Percentiles rank a stretch among this genome's conserved stretches.
These are phyloP conservation scores for Strigomonas culicis DNA, from an alignment of 208 protist species.

Conservation along the genomic window DNA sequence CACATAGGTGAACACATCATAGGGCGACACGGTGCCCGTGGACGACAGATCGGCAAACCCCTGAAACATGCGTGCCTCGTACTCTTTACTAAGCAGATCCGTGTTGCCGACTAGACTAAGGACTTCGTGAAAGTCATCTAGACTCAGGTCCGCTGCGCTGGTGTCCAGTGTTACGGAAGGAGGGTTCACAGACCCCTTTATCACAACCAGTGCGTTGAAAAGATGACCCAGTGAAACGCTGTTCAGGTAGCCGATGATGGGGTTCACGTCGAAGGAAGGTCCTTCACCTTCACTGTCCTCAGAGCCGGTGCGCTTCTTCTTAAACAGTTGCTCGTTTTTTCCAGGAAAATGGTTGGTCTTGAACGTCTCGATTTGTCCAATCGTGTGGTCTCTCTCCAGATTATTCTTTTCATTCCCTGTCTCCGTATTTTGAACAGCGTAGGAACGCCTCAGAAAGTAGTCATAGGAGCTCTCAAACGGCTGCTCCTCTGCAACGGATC, in stretches of 20 bases:
- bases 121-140: slow-evolving; percentile 26
- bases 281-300: neutral
- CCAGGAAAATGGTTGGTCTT: slow-evolving; percentile 20
- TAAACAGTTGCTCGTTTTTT: neutral
- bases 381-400: slow-evolving; percentile 14
- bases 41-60: neutral
- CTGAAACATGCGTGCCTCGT: slow-evolving; percentile 34
- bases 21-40: slow-evolving; percentile 21
- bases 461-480: slow-evolving; percentile 65
- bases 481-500: neutral
- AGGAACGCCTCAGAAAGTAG: slow-evolving; percentile 41
- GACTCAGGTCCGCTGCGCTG: slow-evolving; percentile 5
- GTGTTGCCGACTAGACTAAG: slow-evolving; percentile 22
- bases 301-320: neutral
- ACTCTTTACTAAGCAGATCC: slow-evolving; percentile 37
- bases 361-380: slow-evolving; percentile 29
- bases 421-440: slow-evolving; percentile 17
- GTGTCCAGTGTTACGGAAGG: neutral
- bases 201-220: slow-evolving; percentile 29
- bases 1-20: slow-evolving; percentile 48
- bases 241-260: slow-evolving; percentile 57
- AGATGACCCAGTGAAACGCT: slow-evolving; percentile 39
- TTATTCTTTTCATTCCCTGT: slow-evolving; percentile 15
- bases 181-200: slow-evolving; percentile 17
- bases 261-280: neutral